Conservation (phyloP, 2,329 filamentous ascomycete species). For the Thielaviopsis musarum region DNA sequence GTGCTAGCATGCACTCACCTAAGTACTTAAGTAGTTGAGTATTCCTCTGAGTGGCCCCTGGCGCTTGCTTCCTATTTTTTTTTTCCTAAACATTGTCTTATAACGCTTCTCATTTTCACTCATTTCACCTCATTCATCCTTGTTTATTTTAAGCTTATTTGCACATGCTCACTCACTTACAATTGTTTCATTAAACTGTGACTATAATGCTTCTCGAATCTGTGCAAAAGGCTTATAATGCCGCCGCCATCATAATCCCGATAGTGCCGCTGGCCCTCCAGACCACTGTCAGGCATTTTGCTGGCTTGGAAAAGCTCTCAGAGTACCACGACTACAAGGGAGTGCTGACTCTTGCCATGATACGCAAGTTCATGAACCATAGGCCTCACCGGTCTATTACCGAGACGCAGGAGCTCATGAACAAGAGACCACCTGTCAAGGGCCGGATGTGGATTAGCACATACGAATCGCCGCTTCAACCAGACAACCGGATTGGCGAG, state of each 20-base stretch:
- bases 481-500: conserved; percentile 38
- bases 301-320: conserved; percentile 52
- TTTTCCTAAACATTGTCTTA: too few species aligned
- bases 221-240: not conserved
- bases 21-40: too few species aligned
- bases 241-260: not conserved
- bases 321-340: conserved; percentile 66
- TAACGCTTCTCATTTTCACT: too few species aligned
- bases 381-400: conserved; percentile 34
- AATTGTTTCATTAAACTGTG: not conserved
- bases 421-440: conserved; percentile 51
- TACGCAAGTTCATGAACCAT: conserved; percentile 42
- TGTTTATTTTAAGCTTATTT: too few species aligned
- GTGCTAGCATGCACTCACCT: too few species aligned
- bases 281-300: conserved; percentile 42
- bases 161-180: too few species aligned
- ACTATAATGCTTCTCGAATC: not conserved
- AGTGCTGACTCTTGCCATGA: conserved; percentile 51
- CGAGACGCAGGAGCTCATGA: conserved; percentile 44
- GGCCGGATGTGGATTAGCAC: conserved; percentile 70
- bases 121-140: too few species aligned
- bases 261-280: conserved; percentile 42
- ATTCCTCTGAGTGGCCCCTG: too few species aligned
- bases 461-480: conserved; percentile 44
- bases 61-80: too few species aligned